phyloP scores from a whole-genome alignment of 495 filamentous ascomycete genomes.

The Aspergillus saccharolyticus region DNA sequence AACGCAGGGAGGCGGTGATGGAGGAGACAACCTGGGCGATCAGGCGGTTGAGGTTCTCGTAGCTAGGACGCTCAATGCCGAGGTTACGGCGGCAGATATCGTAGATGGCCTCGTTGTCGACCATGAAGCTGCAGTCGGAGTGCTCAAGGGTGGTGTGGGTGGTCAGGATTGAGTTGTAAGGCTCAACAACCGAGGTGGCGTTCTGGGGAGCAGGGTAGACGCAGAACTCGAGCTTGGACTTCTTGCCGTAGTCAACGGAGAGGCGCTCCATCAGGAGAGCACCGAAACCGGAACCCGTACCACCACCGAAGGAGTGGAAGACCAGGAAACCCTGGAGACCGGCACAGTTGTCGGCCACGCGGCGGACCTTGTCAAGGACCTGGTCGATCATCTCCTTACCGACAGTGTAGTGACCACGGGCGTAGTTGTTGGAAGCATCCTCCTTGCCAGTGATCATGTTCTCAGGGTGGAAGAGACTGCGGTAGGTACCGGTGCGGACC shows the following conservation, averaged over 20 bases:
- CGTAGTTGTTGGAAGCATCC: slow-evolving; percentile 99
- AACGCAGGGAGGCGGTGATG: slow-evolving; percentile 96
- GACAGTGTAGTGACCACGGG: slow-evolving; percentile 97
- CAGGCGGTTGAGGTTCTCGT: slow-evolving; percentile 96
- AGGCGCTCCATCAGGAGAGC: slow-evolving; percentile 96
- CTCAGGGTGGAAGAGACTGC: slow-evolving; percentile 94
- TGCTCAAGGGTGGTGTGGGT: slow-evolving; percentile 99
- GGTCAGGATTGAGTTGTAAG: slow-evolving; percentile 98
- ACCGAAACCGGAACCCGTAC: slow-evolving; percentile 97
- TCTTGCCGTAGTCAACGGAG: slow-evolving; percentile 97
- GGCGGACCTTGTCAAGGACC: slow-evolving; percentile 93
- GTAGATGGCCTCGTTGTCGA: slow-evolving; percentile 99
- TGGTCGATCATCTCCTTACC: slow-evolving; percentile 98
- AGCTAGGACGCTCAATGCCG: slow-evolving; percentile 92
- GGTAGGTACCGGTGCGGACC: slow-evolving; percentile 95
- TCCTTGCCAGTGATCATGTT: slow-evolving; percentile 99
- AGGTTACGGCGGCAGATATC: slow-evolving; percentile 98
- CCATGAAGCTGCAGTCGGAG: slow-evolving; percentile 99
- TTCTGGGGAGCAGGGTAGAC: slow-evolving; percentile 97
- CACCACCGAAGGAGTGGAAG: slow-evolving; percentile 99
- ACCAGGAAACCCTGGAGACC: slow-evolving; percentile 98
- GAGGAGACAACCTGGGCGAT: slow-evolving; percentile 99
- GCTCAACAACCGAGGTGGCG: slow-evolving; percentile 95
- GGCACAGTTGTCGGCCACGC: slow-evolving; percentile 92
- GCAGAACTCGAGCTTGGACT: slow-evolving; percentile 99